A percentile compares a stretch with the other conserved stretches of the same genome.
Evolutionary conservation across 306 rosid species (phyloP).

Genomic region (Clitoria ternatea): DNA sequence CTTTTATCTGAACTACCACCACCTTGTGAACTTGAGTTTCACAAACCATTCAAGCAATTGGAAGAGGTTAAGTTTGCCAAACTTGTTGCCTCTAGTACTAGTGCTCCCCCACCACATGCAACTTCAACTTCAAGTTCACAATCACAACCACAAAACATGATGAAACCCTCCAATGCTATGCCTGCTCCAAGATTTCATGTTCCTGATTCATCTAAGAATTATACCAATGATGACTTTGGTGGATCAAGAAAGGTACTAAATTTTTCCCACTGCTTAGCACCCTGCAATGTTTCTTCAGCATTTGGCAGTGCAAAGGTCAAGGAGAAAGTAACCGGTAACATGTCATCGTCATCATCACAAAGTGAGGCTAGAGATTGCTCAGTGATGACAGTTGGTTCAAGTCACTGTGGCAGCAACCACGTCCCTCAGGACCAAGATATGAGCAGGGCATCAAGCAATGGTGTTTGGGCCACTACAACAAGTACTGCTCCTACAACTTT

Average conservation of each 20-base stretch:
- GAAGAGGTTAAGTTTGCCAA: constrained; percentile 44
- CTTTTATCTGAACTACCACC: constrained; percentile 49
- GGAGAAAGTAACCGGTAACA: constrained; percentile 30
- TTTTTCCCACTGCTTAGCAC: constrained; percentile 39
- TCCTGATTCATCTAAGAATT: constrained; percentile 37
- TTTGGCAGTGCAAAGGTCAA: constrained; percentile 31
- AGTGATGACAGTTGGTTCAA: constrained; percentile 62
- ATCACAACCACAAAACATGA: constrained; percentile 21
- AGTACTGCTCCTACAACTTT: constrained; percentile 12
- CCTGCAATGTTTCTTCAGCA: constrained; percentile 27
- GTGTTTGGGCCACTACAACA: constrained; percentile 28
- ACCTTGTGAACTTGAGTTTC: constrained; percentile 45
- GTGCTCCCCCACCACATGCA: constrained; percentile 13
- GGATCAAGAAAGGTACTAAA: constrained; percentile 33
- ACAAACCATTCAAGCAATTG: constrained; percentile 39
- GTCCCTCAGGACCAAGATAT: constrained; percentile 42
- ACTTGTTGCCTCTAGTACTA: constrained; percentile 33
- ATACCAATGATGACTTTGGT: constrained; percentile 23
- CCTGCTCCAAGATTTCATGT: constrained; percentile 55
- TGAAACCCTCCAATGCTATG: constrained; percentile 33
- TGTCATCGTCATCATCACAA: too few relatives aligned
- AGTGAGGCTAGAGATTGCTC: constrained; percentile 57
- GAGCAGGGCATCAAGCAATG: constrained; percentile 43
- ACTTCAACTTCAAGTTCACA: not conserved
- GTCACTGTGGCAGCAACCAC: constrained; percentile 76